Conservation (phyloP, 2,329 filamentous ascomycete genomes). For the Hypocreales sp. region DNA sequence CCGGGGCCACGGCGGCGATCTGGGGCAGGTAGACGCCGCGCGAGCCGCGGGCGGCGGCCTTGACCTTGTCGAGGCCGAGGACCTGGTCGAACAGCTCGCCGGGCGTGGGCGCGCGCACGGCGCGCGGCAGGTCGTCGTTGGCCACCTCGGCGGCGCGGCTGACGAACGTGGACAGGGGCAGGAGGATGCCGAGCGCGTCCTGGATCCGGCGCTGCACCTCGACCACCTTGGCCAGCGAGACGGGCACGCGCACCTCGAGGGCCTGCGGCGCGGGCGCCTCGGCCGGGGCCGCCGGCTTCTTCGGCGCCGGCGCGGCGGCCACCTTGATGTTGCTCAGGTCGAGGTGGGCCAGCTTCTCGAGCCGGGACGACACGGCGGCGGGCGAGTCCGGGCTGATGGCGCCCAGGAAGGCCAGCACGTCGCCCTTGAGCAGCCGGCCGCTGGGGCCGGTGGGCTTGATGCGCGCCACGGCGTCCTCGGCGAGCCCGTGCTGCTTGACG, state of each 20-base stretch:
- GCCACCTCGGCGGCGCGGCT: constrained; percentile 71
- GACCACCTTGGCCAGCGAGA: constrained; percentile 66
- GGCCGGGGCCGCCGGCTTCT: constrained; percentile 21
- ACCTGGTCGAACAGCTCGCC: constrained; percentile 84
- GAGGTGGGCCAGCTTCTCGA: constrained; percentile 65
- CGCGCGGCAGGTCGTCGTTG: constrained; percentile 69
- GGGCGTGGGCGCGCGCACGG: constrained; percentile 44
- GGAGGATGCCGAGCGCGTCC: constrained; percentile 58
- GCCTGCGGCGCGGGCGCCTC: constrained; percentile 28
- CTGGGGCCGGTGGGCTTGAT: constrained; percentile 81
- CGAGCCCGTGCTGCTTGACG: constrained; percentile 63
- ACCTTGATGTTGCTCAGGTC: constrained; percentile 94
- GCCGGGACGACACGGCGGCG: constrained; percentile 50
- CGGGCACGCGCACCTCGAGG: constrained; percentile 51
- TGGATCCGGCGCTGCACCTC: constrained; percentile 71
- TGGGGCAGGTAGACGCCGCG: constrained; percentile 57
- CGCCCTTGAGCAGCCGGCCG: constrained; percentile 84
- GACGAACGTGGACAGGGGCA: constrained; percentile 80
- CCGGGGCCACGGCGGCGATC: constrained; percentile 40
- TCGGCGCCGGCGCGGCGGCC: constrained; percentile 26
- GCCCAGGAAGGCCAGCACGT: constrained; percentile 82
- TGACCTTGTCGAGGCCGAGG: constrained; percentile 47
- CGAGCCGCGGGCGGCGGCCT: constrained; percentile 30
- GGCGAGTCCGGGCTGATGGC: constrained; percentile 59
- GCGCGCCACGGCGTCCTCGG: constrained; percentile 58